Conservation (phyloP, 768 basidiomycete genomes). For the Suillus fuscotomentosus region DNA sequence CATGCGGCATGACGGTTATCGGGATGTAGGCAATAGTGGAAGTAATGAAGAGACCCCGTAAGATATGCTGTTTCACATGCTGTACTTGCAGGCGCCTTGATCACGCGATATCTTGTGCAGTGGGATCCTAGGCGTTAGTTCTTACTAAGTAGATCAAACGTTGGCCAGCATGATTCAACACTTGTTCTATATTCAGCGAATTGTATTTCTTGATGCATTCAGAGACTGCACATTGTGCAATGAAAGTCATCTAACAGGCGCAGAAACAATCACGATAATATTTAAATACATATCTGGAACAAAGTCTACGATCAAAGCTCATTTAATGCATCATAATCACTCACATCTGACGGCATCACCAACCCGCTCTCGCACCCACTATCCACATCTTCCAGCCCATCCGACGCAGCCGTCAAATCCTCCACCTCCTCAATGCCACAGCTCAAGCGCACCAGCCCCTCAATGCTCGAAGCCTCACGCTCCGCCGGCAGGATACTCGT, state of each 20-base stretch:
- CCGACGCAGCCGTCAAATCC: constrained; percentile 55
- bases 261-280: neutral
- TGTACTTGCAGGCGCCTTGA: neutral
- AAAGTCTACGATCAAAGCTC: neutral
- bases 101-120: neutral
- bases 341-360: neutral
- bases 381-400: constrained; percentile 53
- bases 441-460: constrained; percentile 77
- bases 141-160: too few relatives aligned
- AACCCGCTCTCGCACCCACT: neutral
- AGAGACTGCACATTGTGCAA: neutral
- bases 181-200: too few relatives aligned
- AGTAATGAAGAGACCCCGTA: neutral
- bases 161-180: too few relatives aligned
- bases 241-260: neutral
- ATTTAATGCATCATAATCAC: neutral
- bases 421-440: constrained; percentile 88
- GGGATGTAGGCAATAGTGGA: neutral
- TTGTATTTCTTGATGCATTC: neutral
- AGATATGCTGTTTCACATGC: neutral
- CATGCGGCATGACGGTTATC: neutral
- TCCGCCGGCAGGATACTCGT: constrained; percentile 65
- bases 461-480: constrained; percentile 71
- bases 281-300: neutral
- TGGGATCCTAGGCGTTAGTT: neutral